These are phyloP conservation scores for Mycena galericulata DNA, from an alignment of 768 basidiomycete genomes.

Conservation along the genomic window DNA sequence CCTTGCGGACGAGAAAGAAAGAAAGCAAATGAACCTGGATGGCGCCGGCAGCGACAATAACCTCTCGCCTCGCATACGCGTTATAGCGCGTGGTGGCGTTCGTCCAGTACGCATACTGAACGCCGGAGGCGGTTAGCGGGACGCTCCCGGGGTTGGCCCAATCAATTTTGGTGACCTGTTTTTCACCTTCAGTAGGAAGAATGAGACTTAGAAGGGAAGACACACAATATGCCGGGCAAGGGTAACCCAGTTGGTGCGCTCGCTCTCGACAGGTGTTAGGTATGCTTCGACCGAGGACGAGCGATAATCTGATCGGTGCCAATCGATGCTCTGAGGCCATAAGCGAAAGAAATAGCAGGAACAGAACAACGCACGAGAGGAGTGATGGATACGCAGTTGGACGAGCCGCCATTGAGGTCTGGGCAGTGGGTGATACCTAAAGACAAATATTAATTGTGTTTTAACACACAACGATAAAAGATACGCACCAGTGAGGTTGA, in stretches of 20 bases:
- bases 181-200: not conserved
- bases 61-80: conserved; percentile 59
- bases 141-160: conserved; percentile 47
- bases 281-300: conserved; percentile 68
- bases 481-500: conserved; percentile 51
- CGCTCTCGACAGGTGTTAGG: conserved; percentile 62
- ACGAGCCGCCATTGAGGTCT: conserved; percentile 67
- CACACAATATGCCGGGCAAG: conserved; percentile 54
- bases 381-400: conserved; percentile 68
- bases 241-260: conserved; percentile 62
- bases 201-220: not conserved
- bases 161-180: conserved; percentile 59
- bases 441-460: not conserved
- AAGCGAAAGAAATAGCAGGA: not conserved
- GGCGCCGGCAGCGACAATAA: conserved; percentile 66
- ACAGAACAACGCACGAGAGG: conserved; percentile 53
- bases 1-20: not conserved
- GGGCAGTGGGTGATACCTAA: conserved; percentile 55
- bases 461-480: not conserved
- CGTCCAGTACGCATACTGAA: conserved; percentile 57
- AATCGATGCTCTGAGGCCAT: conserved; percentile 54
- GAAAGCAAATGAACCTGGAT: conserved; percentile 49
- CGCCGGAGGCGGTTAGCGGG: conserved; percentile 57
- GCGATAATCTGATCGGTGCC: conserved; percentile 62
- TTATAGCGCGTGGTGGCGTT: conserved; percentile 52